Evolutionary conservation across 169 alveolate species (phyloP).

Genomic region (Plasmodium adleri): DNA sequence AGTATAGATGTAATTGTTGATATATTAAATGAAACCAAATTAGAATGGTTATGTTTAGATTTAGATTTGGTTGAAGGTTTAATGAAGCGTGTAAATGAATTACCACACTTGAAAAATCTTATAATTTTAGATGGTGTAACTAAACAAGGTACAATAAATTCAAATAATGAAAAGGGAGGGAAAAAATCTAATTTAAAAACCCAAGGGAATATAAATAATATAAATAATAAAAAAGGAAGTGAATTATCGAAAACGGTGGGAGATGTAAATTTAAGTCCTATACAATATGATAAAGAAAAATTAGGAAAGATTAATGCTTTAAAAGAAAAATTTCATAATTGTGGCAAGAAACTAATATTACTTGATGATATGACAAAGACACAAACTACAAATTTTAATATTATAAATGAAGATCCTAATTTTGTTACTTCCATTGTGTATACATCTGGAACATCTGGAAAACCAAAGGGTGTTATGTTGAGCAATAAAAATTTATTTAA

Average conservation of each 20-base stretch:
- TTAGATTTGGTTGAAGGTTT: constrained; percentile 2
- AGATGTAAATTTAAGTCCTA: too few relatives aligned
- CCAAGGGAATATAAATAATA: too few relatives aligned
- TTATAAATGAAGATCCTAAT: constrained; percentile 70
- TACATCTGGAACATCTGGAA: constrained; percentile 99
- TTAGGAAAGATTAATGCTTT: not conserved
- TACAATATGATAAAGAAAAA: not conserved
- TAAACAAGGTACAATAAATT: not conserved
- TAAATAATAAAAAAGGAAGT: not conserved
- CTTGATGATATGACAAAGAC: not conserved
- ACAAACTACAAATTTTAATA: not conserved
- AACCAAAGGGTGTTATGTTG: constrained; percentile 97
- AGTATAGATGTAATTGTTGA: constrained; percentile 40
- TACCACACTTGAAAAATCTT: constrained; percentile 41
- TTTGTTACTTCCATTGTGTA: constrained; percentile 92
- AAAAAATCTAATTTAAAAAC: not conserved
- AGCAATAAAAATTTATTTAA: constrained; percentile 82
- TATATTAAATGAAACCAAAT: constrained; percentile 28
- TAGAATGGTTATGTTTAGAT: constrained; percentile 57
- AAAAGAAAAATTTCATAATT: not conserved
- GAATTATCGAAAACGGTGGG: not conserved
- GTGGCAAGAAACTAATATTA: not conserved
- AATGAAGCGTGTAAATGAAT: not conserved
- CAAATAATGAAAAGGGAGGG: not conserved
- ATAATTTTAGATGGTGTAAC: constrained; percentile 9